Percentiles rank a stretch among this genome's conserved stretches.
phyloP scores from a whole-genome alignment of 2,329 filamentous ascomycete genomes.

The Pseudocercospora vitis region DNA sequence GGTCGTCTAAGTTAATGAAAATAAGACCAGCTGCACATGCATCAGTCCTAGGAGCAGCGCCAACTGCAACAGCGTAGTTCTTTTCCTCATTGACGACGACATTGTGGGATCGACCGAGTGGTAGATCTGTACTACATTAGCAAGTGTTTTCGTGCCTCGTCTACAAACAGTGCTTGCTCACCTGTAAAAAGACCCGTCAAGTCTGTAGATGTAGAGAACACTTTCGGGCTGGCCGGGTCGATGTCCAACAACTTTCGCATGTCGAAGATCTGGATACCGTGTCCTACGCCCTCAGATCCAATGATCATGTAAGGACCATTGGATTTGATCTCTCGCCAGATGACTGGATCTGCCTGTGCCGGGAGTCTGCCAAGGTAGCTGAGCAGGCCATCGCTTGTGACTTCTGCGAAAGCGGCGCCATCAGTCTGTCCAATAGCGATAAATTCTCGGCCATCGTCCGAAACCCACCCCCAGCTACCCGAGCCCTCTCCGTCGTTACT shows the following conservation, averaged over 20 bases:
- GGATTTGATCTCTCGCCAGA: slow-evolving; percentile 55
- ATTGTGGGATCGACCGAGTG: slow-evolving; percentile 48
- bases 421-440: slow-evolving; percentile 57
- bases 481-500: slow-evolving; percentile 47
- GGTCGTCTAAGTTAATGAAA: slow-evolving; percentile 56
- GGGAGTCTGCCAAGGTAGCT: slow-evolving; percentile 57
- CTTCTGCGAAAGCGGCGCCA: slow-evolving; percentile 56
- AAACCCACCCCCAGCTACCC: slow-evolving; percentile 55
- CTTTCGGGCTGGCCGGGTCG: slow-evolving; percentile 44
- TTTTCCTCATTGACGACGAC: slow-evolving; percentile 54
- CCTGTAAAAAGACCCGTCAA: slow-evolving; percentile 21
- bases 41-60: slow-evolving; percentile 43
- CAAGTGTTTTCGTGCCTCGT: neutral
- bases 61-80: slow-evolving; percentile 49
- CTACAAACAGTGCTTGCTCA: neutral
- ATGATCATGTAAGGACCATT: slow-evolving; percentile 48
- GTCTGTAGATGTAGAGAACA: slow-evolving; percentile 42
- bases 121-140: slow-evolving; percentile 11
- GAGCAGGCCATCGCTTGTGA: slow-evolving; percentile 52
- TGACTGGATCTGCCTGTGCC: slow-evolving; percentile 48
- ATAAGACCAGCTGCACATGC: slow-evolving; percentile 53
- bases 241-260: slow-evolving; percentile 50
- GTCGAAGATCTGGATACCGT: slow-evolving; percentile 64
- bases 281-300: slow-evolving; percentile 48
- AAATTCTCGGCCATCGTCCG: slow-evolving; percentile 56